Percentiles rank a stretch among this genome's conserved stretches.
Conservation (phyloP, 768 basidiomycete genomes). For the Hygrophorus russula region DNA sequence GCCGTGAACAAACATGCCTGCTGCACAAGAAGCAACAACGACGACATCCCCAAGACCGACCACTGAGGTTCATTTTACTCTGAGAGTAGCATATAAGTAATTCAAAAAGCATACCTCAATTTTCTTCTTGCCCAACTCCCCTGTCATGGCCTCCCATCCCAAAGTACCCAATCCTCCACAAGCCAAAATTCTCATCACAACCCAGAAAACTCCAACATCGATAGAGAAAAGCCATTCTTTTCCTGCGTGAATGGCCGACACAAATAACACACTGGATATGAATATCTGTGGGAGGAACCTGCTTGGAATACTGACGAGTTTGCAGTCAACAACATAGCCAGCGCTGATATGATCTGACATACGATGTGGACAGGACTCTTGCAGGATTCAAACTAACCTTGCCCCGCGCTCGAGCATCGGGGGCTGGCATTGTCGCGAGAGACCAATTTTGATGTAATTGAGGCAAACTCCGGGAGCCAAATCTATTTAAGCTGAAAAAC, state of each 20-base stretch:
- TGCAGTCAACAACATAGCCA: conserved; percentile 13
- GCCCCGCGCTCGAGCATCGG: conserved; percentile 56
- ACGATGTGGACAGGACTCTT: conserved; percentile 44
- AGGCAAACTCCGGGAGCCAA: too few relatives aligned
- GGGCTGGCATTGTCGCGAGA: conserved; percentile 34
- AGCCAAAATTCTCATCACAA: conserved; percentile 61
- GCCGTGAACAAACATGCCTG: conserved; percentile 59
- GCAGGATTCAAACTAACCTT: conserved; percentile 52
- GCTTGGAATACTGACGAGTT: conserved; percentile 34
- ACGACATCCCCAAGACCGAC: conserved; percentile 58
- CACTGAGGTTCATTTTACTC: conserved; percentile 31
- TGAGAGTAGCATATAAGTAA: conserved; percentile 5
- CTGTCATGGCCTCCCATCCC: conserved; percentile 46
- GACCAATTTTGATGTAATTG: too few relatives aligned
- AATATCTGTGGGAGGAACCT: conserved; percentile 44
- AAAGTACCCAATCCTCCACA: conserved; percentile 59
- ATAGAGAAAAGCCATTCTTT: conserved; percentile 58
- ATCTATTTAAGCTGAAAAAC: too few relatives aligned
- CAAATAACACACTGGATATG: conserved; percentile 52
- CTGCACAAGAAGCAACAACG: conserved; percentile 57
- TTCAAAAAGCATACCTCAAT: conserved; percentile 40
- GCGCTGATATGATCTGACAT: conserved; percentile 15
- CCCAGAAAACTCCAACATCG: conserved; percentile 68
- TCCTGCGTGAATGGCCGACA: conserved; percentile 46
- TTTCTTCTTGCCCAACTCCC: conserved; percentile 38